phyloP scores from a whole-genome alignment of 2,329 filamentous ascomycete genomes.

The Diaporthe vexans region DNA sequence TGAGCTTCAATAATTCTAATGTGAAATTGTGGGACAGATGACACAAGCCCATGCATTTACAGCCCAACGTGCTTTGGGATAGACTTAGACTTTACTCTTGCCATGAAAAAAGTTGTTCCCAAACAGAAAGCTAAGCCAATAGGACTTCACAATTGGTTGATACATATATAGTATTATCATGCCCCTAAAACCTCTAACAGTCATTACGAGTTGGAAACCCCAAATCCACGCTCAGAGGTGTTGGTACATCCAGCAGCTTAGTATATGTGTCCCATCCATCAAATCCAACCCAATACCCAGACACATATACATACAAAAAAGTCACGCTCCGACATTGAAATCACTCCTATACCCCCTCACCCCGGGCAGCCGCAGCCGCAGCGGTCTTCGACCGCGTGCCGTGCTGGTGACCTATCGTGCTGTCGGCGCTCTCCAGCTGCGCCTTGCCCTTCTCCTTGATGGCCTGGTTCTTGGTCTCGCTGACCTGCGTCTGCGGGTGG shows the following conservation, averaged over 20 bases:
- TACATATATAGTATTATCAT: background rate
- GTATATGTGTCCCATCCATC: no score
- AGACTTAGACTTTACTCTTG: no score
- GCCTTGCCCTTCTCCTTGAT: conserved; percentile 52
- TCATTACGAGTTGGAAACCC: background rate
- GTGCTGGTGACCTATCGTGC: conserved; percentile 48
- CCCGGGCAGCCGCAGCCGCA: background rate
- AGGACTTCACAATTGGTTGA: background rate
- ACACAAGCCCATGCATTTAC: no score
- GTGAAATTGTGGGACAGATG: no score
- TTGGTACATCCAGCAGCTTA: no score
- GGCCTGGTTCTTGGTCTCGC: conserved; percentile 48
- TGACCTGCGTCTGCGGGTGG: conserved; percentile 46
- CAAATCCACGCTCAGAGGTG: no score
- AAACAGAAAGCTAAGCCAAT: no score
- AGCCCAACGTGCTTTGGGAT: no score
- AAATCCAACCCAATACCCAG: background rate
- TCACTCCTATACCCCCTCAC: background rate
- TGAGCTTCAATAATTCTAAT: no score
- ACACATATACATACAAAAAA: background rate
- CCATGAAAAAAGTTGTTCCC: no score
- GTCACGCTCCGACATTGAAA: background rate
- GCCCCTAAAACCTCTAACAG: background rate
- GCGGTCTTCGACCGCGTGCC: conserved; percentile 12
- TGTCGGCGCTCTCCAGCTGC: conserved; percentile 50